phyloP scores from a whole-genome alignment of 148 eudicot genomes.

The Pharnaceum exiguum region DNA sequence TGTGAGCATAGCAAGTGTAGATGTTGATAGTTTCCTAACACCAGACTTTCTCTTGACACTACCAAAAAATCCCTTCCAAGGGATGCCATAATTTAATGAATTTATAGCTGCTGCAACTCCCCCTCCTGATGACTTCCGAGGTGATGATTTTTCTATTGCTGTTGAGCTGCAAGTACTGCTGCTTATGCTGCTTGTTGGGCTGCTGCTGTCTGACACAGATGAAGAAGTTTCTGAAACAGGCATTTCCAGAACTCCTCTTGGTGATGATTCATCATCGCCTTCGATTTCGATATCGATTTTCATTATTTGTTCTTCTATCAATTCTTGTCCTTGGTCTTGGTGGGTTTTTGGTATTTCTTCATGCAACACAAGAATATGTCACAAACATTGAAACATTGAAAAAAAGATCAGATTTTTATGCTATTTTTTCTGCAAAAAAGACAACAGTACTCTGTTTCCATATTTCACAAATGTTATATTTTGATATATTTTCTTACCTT shows the following conservation, averaged over 20 bases:
- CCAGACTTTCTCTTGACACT: conserved; percentile 49
- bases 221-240: conserved; percentile 22
- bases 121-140: neutral
- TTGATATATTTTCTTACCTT: conserved; percentile 25
- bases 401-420: neutral
- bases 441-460: conserved; percentile 16
- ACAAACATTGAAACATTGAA: neutral
- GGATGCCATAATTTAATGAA: conserved; percentile 20
- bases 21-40: conserved; percentile 34
- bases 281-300: conserved; percentile 13
- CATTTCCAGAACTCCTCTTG: conserved; percentile 71
- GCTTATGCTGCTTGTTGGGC: conserved; percentile 24
- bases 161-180: conserved; percentile 25
- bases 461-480: too few relatives aligned
- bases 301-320: neutral
- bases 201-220: conserved; percentile 36
- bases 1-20: conserved; percentile 43
- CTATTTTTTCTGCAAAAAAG: neutral
- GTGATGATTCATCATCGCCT: conserved; percentile 55
- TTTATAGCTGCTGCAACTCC: neutral
- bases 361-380: neutral
- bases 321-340: conserved; percentile 22
- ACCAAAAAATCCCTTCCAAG: conserved; percentile 44
- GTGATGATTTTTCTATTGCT: conserved; percentile 23
- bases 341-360: conserved; percentile 21